A percentile compares a stretch with the other conserved stretches of the same genome.
phyloP scores from a whole-genome alignment of 2,329 filamentous ascomycete genomes.

The Metarhizium anisopliae region DNA sequence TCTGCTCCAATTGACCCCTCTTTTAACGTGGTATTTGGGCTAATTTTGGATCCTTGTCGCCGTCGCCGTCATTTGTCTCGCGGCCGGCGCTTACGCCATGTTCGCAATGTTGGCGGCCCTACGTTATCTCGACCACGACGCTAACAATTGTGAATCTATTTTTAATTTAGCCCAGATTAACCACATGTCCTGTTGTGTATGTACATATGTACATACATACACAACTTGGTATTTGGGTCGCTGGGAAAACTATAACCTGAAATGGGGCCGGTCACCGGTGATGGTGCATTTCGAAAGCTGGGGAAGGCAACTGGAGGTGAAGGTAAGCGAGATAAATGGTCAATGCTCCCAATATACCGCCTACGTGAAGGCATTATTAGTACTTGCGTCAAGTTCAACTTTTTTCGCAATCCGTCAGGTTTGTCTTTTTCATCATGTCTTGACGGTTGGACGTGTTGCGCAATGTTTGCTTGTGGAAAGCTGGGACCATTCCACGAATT shows the following conservation, averaged over 20 bases:
- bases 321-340: background rate
- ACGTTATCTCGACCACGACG: no score
- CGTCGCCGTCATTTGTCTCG: background rate
- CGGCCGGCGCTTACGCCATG: slow-evolving; percentile 10
- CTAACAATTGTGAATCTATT: slow-evolving; percentile 18
- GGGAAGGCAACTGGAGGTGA: background rate
- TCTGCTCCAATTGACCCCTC: slow-evolving; percentile 9
- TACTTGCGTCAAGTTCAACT: background rate
- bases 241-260: background rate
- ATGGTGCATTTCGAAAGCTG: background rate
- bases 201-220: no score
- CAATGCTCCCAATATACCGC: background rate
- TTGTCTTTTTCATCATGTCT: background rate
- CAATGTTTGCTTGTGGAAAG: no score
- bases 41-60: slow-evolving; percentile 9
- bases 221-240: no score
- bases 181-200: background rate
- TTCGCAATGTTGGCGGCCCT: background rate
- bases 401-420: no score
- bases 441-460: background rate
- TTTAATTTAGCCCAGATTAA: slow-evolving; percentile 24
- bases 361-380: background rate
- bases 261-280: no score
- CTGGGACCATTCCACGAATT: no score
- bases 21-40: slow-evolving; percentile 5